A percentile compares a stretch with the other conserved stretches of the same genome.
These are phyloP conservation scores for Russula abietina DNA, from an alignment of 768 basidiomycete genomes.

Conservation along the genomic window DNA sequence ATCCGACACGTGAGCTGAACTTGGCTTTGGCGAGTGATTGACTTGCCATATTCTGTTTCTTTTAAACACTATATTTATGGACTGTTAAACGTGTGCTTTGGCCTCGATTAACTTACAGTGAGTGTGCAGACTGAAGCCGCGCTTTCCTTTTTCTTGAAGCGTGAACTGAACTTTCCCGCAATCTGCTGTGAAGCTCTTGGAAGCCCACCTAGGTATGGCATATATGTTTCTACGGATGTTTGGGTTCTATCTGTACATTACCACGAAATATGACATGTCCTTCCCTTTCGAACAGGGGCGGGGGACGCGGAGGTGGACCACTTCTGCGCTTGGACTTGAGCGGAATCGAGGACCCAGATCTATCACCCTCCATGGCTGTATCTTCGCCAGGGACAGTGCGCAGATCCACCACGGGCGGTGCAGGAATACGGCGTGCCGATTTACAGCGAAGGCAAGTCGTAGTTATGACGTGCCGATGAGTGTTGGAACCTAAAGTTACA, in stretches of 20 bases:
- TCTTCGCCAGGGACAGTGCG: background rate
- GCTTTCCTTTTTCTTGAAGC: too few relatives aligned
- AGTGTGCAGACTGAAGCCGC: too few relatives aligned
- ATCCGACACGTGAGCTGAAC: constrained; percentile 4
- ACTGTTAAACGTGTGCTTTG: too few relatives aligned
- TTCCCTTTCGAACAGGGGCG: constrained; percentile 55
- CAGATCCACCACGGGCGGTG: constrained; percentile 40
- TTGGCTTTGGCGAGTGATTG: too few relatives aligned
- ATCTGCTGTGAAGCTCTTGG: too few relatives aligned
- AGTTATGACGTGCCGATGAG: constrained; percentile 49
- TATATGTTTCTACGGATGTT: background rate
- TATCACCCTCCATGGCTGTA: background rate
- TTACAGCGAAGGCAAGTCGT: constrained; percentile 58
- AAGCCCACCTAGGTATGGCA: background rate
- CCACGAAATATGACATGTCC: constrained; percentile 69
- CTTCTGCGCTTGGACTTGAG: constrained; percentile 27
- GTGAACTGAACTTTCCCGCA: too few relatives aligned
- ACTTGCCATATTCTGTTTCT: too few relatives aligned
- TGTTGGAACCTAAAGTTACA: constrained; percentile 37
- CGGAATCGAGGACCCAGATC: background rate
- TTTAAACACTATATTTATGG: too few relatives aligned
- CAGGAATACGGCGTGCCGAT: constrained; percentile 58
- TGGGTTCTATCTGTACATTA: constrained; percentile 37
- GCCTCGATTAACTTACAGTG: too few relatives aligned
- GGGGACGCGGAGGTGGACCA: constrained; percentile 34